Evolutionary conservation across 2,329 filamentous ascomycete species (phyloP).

Genomic region (Drechslerella coelobrocha): DNA sequence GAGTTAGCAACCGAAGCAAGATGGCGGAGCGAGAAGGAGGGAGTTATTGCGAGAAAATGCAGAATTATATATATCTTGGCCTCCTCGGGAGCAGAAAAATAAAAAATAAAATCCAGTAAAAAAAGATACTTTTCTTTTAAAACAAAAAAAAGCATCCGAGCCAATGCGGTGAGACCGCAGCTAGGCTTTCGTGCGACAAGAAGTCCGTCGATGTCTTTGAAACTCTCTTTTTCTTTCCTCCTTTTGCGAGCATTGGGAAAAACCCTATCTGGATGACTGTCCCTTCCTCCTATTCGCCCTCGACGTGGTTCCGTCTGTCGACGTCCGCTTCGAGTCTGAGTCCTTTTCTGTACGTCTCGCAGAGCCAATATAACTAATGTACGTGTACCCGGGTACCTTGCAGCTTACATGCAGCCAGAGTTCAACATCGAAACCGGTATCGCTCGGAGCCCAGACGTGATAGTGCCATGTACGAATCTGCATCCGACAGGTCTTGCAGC

Average conservation of each 20-base stretch:
- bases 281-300: background rate
- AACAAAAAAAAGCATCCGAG: conserved; percentile 15
- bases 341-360: background rate
- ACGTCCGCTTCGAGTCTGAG: conserved; percentile 8
- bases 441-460: background rate
- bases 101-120: background rate
- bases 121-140: conserved; percentile 30
- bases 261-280: background rate
- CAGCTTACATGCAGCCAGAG: conserved; percentile 24
- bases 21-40: conserved; percentile 47
- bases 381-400: conserved; percentile 44
- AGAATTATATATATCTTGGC: conserved; percentile 19
- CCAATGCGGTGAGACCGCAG: conserved; percentile 37
- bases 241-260: conserved; percentile 16
- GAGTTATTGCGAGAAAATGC: conserved; percentile 44
- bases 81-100: background rate
- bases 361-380: conserved; percentile 10
- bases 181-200: conserved; percentile 35
- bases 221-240: conserved; percentile 30
- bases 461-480: background rate
- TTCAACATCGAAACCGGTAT: background rate
- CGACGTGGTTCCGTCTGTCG: conserved; percentile 13
- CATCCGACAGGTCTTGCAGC: background rate
- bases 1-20: conserved; percentile 10
- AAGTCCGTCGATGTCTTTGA: conserved; percentile 22